Base-by-base conservation (phyloP, 2,329 filamentous ascomycete species). In the Botrytis elliptica region DNA sequence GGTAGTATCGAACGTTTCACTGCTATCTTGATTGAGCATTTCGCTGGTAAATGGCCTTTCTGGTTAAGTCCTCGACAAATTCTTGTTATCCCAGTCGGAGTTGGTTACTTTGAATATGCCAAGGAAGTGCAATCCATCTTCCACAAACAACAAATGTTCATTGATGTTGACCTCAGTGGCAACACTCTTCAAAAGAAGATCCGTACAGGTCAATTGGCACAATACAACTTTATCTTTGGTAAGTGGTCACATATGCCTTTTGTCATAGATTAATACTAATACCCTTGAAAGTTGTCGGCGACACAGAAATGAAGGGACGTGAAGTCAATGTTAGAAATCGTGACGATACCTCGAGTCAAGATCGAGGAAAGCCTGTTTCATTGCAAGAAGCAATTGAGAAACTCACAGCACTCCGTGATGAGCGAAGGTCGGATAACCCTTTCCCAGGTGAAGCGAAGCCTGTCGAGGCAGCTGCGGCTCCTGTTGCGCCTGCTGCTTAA, bases 111-210 rank as follows among this genome's bases (percentile, higher is more conserved):
- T 79, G 90, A 91, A 80, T 94, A 96, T 82, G 92, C 92, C 76
- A 86, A 90, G 80, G 92, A 95, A 82, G 89, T 95, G 10, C 89
- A 92, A 79, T 82, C 84, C 74, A 85, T 91, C 75, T 91, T 95
- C 84, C 89, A 91, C 80, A 85, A 87, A 75, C 86, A 91, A 82
- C 86, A 86, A 67, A 88, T 95, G 82, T 92, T 91, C 79, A 89
- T 89, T 80, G 91, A 93, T 81, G 86, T 91, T 74, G 91, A 93
- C 81, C 85, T 92, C 70, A 88, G 88, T 77, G 90, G 92, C 79
- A 94, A 95, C 84, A 96, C 93, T 10, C 89, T 96, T 84, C 91
- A 94, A 82, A 95, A 96, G 88, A 96, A 96, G 89, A 94, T 96
- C 78, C 91, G 93, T 78, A 94, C 88, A 73, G 93, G 90, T 22